Base-by-base conservation (phyloP, 169 alveolate species). In the Perkinsus marinus region DNA sequence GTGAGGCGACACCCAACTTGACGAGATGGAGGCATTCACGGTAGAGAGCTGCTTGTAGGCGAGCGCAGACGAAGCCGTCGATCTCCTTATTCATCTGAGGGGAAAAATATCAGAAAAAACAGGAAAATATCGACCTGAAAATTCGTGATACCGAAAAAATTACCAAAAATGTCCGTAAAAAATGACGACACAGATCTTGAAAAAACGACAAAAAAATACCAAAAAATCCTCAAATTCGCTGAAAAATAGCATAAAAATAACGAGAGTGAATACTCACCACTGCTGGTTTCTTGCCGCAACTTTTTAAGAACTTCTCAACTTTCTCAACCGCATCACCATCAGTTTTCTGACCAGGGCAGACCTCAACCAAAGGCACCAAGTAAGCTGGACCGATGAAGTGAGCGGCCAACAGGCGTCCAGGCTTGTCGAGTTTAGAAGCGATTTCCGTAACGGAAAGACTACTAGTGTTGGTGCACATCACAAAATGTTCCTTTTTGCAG, bases 391-490 rank as follows among this genome's bases (percentile, higher is more conserved):
- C 91, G 30, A 39, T 34, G 91, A 89, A 89, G 57, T 89, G 91
- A 39, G 91, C 91, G 57, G 46, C 79, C 9, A 57, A 7, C 79
- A 57, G 0, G 26, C 79, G 26, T 2, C 34, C 79, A 30, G 79
- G 79, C 79, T n/a, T n/a, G 36, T 22, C 47, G n/a, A 89, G 91
- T 68, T 39, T 89, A 7, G 68, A 26, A 7, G 39, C 68, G 39
- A 89, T n/a, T 19, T 89, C 91, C 39, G 39, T 39, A 22, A 89
- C 39, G 3, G 46, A 89, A 17, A 89, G 37, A 17, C 68, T 39
- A 34, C 91, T 89, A 68, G 91, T 89, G 91, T 89, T 89, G 91
- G 91, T 39, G 19, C 91, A 89, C 39, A 89, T 34, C 34, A 41
- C 68, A 16, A 89, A 39, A 10, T 39, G 22, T 38, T 41, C 91